Percentiles rank a stretch among this genome's conserved stretches.
Conservation (phyloP, 1,284 basidiomycete species). For the Mycena citricolor region DNA sequence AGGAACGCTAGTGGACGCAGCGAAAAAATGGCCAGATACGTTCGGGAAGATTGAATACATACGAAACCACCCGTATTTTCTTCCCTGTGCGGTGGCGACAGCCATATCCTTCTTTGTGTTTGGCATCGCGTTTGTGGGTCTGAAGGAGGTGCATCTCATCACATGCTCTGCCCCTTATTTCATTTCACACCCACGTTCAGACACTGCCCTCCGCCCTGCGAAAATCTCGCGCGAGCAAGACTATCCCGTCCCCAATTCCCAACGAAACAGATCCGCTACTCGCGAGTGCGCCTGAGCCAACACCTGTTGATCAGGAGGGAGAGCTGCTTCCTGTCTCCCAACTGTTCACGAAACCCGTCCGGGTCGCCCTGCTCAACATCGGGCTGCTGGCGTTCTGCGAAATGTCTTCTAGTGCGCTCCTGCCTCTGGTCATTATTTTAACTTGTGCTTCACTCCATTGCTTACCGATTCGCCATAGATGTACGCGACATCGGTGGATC, state of each 20-base stretch:
- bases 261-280: slow-evolving; percentile 3
- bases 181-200: slow-evolving; percentile 1
- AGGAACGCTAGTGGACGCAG: slow-evolving; percentile 42
- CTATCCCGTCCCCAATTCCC: background rate
- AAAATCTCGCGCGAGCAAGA: slow-evolving; percentile 8
- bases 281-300: background rate
- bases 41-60: slow-evolving; percentile 34
- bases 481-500: slow-evolving; percentile 29
- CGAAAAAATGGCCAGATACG: slow-evolving; percentile 36
- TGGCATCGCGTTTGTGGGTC: slow-evolving; percentile 26
- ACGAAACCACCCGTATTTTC: slow-evolving; percentile 39
- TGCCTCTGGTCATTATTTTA: background rate
- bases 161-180: background rate
- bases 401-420: slow-evolving; percentile 1
- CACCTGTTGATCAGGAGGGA: background rate
- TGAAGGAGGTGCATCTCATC: slow-evolving; percentile 34
- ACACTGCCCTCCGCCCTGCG: slow-evolving; percentile 16
- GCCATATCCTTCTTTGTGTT: slow-evolving; percentile 29
- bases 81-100: slow-evolving; percentile 38
- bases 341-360: slow-evolving; percentile 1
- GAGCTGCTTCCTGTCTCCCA: slow-evolving; percentile 1
- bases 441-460: background rate
- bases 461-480: slow-evolving; percentile 32
- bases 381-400: slow-evolving; percentile 4
- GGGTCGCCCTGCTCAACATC: slow-evolving; percentile 1